Base-by-base conservation (phyloP, 257 asterid species). In the Nicotiana attenuata region DNA sequence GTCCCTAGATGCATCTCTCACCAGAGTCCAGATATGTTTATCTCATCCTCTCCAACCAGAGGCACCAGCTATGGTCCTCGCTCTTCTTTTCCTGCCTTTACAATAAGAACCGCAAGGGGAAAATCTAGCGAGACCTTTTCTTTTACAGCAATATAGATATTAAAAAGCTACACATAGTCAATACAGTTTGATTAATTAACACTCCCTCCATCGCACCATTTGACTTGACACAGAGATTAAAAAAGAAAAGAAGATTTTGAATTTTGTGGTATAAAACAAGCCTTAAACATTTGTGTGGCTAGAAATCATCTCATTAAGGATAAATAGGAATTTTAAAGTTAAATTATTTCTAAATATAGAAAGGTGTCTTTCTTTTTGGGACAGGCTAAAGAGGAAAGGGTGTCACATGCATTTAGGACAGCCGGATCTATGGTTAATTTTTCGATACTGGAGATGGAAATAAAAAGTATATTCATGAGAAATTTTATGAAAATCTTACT, bases 401-500 rank as follows among this genome's bases (percentile, higher is more conserved):
- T 41, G 47, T 41, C 47, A 38, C 11, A 7, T 41, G 3, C 11
- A 41, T 41, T 41, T 41, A 41, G 10, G 47, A 41, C 10, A 41
- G 47, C 11, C 47, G 11, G 47, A 67, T 67, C 53, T 22, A 35
- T 10, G 4, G n/a, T 33, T 10, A 13, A 33, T 67, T 8, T 77
- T 47, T 76, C 68, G 0, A 68, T 38, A 35, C 10, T 10, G 10
- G 0, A 3, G 5, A 19, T 68, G 75, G 1, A 81, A 67, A 31
- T 50, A 15, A 60, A 79, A 71, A 77, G 56, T 73, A 45, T 24
- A 11, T 19, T 69, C 14, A 69, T 78, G 38, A 35, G 22, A 80
- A 76, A 85, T n/a, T 61, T 63, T 69, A 80, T 52, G 75, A 85
- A 80, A 80, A 65, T 53, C 53, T 45, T 68, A 24, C 63, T 22